phyloP scores from a whole-genome alignment of 257 asterid species.

The Solanum chiquidenum region DNA sequence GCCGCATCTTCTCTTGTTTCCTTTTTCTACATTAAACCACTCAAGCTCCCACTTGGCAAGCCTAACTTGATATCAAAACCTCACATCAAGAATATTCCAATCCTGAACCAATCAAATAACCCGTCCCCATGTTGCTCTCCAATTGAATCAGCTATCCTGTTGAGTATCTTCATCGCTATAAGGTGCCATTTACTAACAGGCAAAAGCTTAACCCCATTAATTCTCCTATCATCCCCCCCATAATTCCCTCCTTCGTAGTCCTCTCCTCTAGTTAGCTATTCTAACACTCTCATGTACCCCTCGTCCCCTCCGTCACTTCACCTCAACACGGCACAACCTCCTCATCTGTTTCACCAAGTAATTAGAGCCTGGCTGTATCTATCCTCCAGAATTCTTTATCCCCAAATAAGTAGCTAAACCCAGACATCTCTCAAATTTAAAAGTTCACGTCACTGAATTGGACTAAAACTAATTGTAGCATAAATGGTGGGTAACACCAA shows the following conservation, averaged over 20 bases:
- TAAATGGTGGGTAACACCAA: not conserved
- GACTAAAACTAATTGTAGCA: not conserved
- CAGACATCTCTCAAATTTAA: not conserved
- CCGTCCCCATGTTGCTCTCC: not conserved
- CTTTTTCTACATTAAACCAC: not conserved
- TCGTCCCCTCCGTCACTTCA: not conserved
- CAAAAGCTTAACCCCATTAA: not conserved
- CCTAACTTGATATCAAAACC: not conserved
- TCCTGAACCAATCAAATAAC: not conserved
- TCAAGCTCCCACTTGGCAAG: not conserved
- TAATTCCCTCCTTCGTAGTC: not conserved
- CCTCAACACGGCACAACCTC: not conserved
- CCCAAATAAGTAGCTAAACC: not conserved
- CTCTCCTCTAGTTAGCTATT: not conserved
- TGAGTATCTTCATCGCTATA: not conserved
- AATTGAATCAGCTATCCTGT: not conserved
- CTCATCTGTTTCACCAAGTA: not conserved
- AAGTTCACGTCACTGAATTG: not conserved
- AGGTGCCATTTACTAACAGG: not conserved
- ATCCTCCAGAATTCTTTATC: not conserved
- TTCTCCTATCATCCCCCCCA: not conserved
- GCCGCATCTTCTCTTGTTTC: not conserved
- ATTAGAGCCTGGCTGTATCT: not conserved
- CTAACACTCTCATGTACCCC: not conserved
- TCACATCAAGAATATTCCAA: not conserved